Evolutionary conservation across 306 rosid genomes (phyloP), one percentile per base, ranked within the genome.

Genomic region (Cyclanthera cordifolia): DNA sequence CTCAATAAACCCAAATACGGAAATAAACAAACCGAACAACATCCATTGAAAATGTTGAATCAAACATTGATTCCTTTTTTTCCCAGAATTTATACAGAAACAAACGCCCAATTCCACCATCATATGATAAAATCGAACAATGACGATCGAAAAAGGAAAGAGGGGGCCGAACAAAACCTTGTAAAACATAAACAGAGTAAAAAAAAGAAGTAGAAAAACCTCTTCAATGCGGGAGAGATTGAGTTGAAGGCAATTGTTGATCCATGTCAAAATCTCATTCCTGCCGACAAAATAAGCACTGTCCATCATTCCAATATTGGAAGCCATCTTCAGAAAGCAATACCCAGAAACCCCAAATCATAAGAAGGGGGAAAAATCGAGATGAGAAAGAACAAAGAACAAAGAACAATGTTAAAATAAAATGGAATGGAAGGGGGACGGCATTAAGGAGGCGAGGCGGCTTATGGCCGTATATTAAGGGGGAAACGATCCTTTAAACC

Each of bases 251-350:
- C 85, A 78, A 70, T 76, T 85, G 83, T 91, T 91, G 84, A 91
- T 89, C 97, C 97, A 91, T 23, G 85, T 82, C 76, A 91, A 78
- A 81, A 91, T 89, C 87, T 89, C 96, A 73, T 89, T 91, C 81
- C 97, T 80, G 53, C 97, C 96, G 61, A 91, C 97, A 83, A 91
- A 91, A 75, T 91, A 91, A 3, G 89, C 97, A 59, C 90, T 84
- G 71, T 91, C 97, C 97, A 91, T 91, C 80, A 89, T 91, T 10
- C 97, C 97, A 17, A 91, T 91, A 68, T 78, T 91, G 27, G 88
- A 78, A 70, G 96, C 96, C 97, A 91, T 91, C 78, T 71, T 45
- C 57, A 25, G 37, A 43, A 37, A 41, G 46, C 74, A 67, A 51
- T 69, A 34, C 70, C 73, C 75, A 53, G 30, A 48, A 41, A 47